phyloP scores from a whole-genome alignment of 23 red algal species.

The Gracilaria gracilis region DNA sequence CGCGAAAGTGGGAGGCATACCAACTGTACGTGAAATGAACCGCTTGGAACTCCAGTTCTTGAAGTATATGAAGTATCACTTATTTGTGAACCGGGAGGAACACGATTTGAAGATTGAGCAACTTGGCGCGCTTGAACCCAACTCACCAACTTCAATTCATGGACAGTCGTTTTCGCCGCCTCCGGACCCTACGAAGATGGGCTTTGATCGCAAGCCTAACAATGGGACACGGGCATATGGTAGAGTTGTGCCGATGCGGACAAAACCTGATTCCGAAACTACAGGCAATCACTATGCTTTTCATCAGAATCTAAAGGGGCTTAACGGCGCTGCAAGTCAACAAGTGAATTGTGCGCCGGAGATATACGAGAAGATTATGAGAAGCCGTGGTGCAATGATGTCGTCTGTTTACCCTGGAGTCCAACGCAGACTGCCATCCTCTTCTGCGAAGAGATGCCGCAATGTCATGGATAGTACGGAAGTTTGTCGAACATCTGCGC shows the following conservation, averaged over 20 bases:
- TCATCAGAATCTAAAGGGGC: no score
- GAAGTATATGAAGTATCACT: conserved; percentile 54
- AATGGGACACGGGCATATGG: background rate
- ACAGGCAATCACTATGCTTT: no score
- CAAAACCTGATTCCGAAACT: no score
- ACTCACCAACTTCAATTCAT: background rate
- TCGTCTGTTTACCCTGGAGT: no score
- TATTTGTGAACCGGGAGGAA: conserved; percentile 54
- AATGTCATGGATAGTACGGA: background rate
- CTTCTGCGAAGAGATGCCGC: background rate
- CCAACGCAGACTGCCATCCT: no score
- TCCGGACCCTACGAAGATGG: background rate
- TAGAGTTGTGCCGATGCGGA: background rate
- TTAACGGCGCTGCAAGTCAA: no score
- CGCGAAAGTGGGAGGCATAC: conserved; percentile 89
- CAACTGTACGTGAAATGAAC: conserved; percentile 78
- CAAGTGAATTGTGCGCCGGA: no score
- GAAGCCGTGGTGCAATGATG: no score
- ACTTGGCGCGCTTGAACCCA: background rate
- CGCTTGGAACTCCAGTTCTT: conserved; percentile 83
- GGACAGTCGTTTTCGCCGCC: background rate
- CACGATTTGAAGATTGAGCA: conserved; percentile 22
- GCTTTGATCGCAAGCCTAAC: background rate
- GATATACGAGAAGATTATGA: no score
- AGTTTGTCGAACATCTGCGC: background rate